Evolutionary conservation across 768 basidiomycete species (phyloP), one percentile per base, ranked within the genome.

Genomic region (Tubosaeta sp.): DNA sequence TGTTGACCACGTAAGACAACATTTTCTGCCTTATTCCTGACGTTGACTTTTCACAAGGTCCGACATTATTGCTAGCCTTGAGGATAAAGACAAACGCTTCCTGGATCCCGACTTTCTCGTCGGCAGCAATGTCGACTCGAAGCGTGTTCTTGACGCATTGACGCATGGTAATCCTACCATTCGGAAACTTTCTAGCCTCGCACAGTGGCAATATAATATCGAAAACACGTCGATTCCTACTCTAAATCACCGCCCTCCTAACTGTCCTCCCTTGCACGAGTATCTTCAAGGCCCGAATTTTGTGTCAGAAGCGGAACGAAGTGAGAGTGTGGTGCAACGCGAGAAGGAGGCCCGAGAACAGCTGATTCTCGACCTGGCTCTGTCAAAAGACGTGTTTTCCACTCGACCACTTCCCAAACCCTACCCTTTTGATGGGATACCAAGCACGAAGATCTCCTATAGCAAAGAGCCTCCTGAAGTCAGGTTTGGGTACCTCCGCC

Each of bases 401-500:
- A 61, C 74, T 4, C 71, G 68, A 8, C 58, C 73, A 11, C 68
- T 83, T 46, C 49, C 66, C 4, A 66, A 66, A 41, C 49, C 58
- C n/a, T 34, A 24, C 19, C 35, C 57, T 40, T 35, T 34, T 3
- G 52, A 41, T 13, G 46, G 12, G 49, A 50, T 11, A 60, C 63
- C 22, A 42, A 39, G 55, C 25, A 46, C 48, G 49, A 66, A 64
- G 19, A 60, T 85, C 53, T 81, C 82, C 2, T 67, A 87, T 6
- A 71, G 66, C 18, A 75, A 75, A 16, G 80, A 77, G 55, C 80
- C 79, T 8, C 78, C 84, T n/a, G 70, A 76, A 5, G 63, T 87
- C 36, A 67, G 73, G 7, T 88, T 89, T 65, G 77, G 80, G 18
- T 86, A 78, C 63, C 66, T 91, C 19, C 79, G 63, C 12, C 87